phyloP scores from a whole-genome alignment of 1,284 basidiomycete species.

The Papiliotrema nemorosa region DNA sequence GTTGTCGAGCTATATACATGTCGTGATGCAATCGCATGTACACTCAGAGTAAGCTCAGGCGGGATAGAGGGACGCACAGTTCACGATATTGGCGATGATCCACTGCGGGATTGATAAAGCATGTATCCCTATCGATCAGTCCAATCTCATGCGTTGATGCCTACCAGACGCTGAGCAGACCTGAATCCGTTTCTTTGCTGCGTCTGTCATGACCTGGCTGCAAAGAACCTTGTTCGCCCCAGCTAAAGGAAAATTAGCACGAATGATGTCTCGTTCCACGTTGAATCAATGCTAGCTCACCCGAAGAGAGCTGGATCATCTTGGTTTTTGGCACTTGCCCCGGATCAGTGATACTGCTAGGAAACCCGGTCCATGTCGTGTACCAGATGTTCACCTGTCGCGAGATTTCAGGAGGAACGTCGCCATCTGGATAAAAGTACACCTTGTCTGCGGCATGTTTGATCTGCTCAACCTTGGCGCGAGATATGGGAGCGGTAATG shows the following conservation, averaged over 20 bases:
- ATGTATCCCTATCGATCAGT: slow-evolving; percentile 1
- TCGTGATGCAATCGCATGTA: no score
- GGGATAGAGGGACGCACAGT: no score
- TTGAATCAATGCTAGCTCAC: no score
- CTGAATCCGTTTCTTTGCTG: neutral
- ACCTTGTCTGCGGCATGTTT: slow-evolving; percentile 29
- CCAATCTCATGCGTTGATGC: neutral
- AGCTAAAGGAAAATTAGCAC: neutral
- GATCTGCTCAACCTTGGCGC: slow-evolving; percentile 20
- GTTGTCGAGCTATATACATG: no score
- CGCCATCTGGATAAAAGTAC: slow-evolving; percentile 25
- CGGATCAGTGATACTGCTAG: slow-evolving; percentile 12
- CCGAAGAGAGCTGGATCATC: slow-evolving; percentile 37
- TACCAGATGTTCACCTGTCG: slow-evolving; percentile 32
- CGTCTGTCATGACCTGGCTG: neutral
- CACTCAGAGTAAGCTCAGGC: no score
- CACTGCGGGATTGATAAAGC: slow-evolving; percentile 1
- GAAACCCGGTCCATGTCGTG: slow-evolving; percentile 20
- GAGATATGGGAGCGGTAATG: slow-evolving; percentile 17
- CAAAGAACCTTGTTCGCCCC: neutral
- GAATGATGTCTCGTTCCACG: no score
- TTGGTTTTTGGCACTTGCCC: slow-evolving; percentile 24
- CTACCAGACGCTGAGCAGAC: slow-evolving; percentile 2
- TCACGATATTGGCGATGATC: no score
- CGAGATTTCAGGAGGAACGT: slow-evolving; percentile 16